Evolutionary conservation across 2,329 filamentous ascomycete species (phyloP).

Genomic region (Hymenoscyphus fraxineus): DNA sequence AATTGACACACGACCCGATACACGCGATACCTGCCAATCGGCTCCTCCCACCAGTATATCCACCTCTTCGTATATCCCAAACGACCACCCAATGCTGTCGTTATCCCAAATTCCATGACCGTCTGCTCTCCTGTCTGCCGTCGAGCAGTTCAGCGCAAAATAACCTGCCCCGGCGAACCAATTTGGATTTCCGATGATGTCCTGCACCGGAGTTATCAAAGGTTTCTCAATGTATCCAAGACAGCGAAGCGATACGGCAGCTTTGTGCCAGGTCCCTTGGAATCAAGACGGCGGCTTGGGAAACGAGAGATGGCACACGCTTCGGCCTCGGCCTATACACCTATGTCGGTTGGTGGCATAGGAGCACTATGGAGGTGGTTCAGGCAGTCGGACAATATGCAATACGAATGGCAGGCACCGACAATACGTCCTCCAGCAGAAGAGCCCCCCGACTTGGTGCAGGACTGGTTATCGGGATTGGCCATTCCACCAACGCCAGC

Average conservation of each 20-base stretch:
- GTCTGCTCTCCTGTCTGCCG: conserved; percentile 46
- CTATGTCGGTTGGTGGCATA: neutral
- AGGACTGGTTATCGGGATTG: conserved; percentile 25
- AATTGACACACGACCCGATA: neutral
- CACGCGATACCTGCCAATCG: neutral
- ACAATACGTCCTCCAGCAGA: conserved; percentile 15
- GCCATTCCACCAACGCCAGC: neutral
- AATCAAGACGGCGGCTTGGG: conserved; percentile 33
- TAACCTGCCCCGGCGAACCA: conserved; percentile 40
- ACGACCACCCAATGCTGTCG: conserved; percentile 6
- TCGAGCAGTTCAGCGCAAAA: conserved; percentile 44
- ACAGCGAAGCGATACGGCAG: conserved; percentile 34
- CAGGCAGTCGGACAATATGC: conserved; percentile 22
- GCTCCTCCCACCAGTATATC: neutral
- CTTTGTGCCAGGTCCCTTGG: conserved; percentile 36
- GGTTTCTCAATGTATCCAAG: conserved; percentile 38
- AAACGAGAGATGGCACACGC: conserved; percentile 33
- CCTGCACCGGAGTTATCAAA: conserved; percentile 48
- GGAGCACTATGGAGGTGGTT: neutral
- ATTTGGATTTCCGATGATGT: conserved; percentile 59
- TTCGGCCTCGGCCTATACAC: conserved; percentile 13
- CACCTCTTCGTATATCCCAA: neutral
- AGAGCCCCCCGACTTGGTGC: neutral
- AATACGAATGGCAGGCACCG: conserved; percentile 34
- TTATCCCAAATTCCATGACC: conserved; percentile 40